Evolutionary conservation across 495 filamentous ascomycete genomes (phyloP), one percentile per base, ranked within the genome.

Genomic region (Penicillium egyptiacum): DNA sequence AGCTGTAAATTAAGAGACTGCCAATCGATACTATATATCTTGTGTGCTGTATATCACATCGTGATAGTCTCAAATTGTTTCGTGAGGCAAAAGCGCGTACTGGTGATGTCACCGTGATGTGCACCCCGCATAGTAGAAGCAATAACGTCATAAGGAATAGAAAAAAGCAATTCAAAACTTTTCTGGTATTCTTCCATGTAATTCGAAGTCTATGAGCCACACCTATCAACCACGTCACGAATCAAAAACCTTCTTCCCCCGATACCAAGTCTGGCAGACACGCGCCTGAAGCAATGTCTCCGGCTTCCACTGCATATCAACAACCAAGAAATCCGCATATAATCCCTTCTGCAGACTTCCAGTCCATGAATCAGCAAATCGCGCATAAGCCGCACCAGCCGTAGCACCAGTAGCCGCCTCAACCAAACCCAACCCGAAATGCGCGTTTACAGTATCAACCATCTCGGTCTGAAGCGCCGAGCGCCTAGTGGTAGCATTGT

Each of bases 231-330:
- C n/a, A n/a, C 35, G 20, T 9, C 14, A 25, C 11, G 59, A 64
- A 41, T 66, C 55, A 55, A 58, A 66, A 9, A 63, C 37, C 42
- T 70, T 81, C 48, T 58, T 67, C 12, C 83, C 83, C 31, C 65
- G 66, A 59, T 77, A 82, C 83, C 83, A 86, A 3, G 84, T 86
- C 68, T 86, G 75, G 39, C 53, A 58, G 1, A 85, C 72, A 56
- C 58, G 76, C 10, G 81, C 80, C 37, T 79, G 62, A 30, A 83
- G 69, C 45, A 87, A 68, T 55, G 64, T 76, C 43, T 81, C 79
- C 16, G 73, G 71, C 14, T 76, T 70, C 78, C 81, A 83, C 23
- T 79, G 74, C 78, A 82, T 82, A 47, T 86, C 79, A 11, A 83
- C 78, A 7, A 86, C 72, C 39, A 79, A 74, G 58, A 87, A 84